phyloP scores from a whole-genome alignment of 2,329 filamentous ascomycete species.

The Fusarium bactridioides region DNA sequence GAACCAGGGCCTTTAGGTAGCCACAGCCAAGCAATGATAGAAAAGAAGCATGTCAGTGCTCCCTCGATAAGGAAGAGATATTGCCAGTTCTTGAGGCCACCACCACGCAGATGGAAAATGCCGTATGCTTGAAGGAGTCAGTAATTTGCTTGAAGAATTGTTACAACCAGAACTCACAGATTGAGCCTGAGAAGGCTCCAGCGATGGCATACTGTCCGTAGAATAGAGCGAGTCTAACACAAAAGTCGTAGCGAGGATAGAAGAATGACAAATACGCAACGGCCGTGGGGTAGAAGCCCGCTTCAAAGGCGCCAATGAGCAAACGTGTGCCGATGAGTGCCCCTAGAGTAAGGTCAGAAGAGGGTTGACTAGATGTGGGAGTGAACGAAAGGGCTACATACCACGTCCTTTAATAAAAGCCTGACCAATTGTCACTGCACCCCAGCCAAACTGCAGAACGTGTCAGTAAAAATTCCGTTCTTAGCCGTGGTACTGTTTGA shows the following conservation, averaged over 20 bases:
- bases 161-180: slow-evolving; percentile 24
- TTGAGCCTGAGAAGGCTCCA: slow-evolving; percentile 42
- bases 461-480: slow-evolving; percentile 9
- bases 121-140: slow-evolving; percentile 35
- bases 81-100: slow-evolving; percentile 64
- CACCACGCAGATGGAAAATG: slow-evolving; percentile 38
- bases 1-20: slow-evolving; percentile 38
- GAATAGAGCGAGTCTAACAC: slow-evolving; percentile 40
- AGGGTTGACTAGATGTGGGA: neutral
- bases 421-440: slow-evolving; percentile 37
- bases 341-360: slow-evolving; percentile 23
- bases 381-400: slow-evolving; percentile 7
- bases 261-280: slow-evolving; percentile 41
- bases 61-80: slow-evolving; percentile 78
- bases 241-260: slow-evolving; percentile 39
- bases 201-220: slow-evolving; percentile 42
- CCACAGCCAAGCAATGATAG: slow-evolving; percentile 39
- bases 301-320: slow-evolving; percentile 41
- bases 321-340: slow-evolving; percentile 39
- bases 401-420: slow-evolving; percentile 39
- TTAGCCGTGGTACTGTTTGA: neutral
- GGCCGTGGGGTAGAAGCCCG: slow-evolving; percentile 42
- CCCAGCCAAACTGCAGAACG: slow-evolving; percentile 36
- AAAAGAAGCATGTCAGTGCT: slow-evolving; percentile 46
- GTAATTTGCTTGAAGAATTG: neutral